phyloP scores from a whole-genome alignment of 2,329 filamentous ascomycete species.

The Aureobasidium lini region DNA sequence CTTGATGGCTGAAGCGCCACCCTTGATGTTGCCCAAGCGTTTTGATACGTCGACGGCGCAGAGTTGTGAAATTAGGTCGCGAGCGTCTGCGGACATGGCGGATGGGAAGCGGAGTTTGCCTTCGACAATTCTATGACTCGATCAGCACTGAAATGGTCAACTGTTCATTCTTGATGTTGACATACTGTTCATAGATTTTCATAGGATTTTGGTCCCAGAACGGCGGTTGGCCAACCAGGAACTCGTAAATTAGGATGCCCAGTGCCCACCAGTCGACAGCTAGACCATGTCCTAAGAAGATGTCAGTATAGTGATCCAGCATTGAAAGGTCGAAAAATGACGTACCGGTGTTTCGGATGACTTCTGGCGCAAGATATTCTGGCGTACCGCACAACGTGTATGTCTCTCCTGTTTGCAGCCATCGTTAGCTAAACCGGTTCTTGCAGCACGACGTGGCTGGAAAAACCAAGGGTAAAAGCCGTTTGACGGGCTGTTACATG shows the following conservation, averaged over 20 bases:
- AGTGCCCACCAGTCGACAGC: slow-evolving; percentile 86
- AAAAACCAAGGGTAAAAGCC: background rate
- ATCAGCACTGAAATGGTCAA: background rate
- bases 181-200: slow-evolving; percentile 68
- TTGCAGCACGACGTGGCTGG: background rate
- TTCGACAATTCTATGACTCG: slow-evolving; percentile 59
- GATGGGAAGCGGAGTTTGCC: slow-evolving; percentile 68
- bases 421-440: background rate
- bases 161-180: background rate
- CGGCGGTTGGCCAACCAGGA: slow-evolving; percentile 74
- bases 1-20: slow-evolving; percentile 65
- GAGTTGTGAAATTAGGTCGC: slow-evolving; percentile 67
- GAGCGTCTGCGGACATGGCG: slow-evolving; percentile 58
- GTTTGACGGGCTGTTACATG: background rate
- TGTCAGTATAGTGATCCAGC: background rate
- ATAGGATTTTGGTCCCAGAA: slow-evolving; percentile 85
- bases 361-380: slow-evolving; percentile 77
- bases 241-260: slow-evolving; percentile 77
- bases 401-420: slow-evolving; percentile 50
- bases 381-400: slow-evolving; percentile 80
- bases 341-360: slow-evolving; percentile 70
- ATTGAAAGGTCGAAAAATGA: background rate
- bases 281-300: slow-evolving; percentile 47
- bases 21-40: slow-evolving; percentile 69
- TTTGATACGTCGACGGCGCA: slow-evolving; percentile 74